Evolutionary conservation across 192 early-diverging fungal species (phyloP).

Genomic region (Rhizoclosmatium sp.): DNA sequence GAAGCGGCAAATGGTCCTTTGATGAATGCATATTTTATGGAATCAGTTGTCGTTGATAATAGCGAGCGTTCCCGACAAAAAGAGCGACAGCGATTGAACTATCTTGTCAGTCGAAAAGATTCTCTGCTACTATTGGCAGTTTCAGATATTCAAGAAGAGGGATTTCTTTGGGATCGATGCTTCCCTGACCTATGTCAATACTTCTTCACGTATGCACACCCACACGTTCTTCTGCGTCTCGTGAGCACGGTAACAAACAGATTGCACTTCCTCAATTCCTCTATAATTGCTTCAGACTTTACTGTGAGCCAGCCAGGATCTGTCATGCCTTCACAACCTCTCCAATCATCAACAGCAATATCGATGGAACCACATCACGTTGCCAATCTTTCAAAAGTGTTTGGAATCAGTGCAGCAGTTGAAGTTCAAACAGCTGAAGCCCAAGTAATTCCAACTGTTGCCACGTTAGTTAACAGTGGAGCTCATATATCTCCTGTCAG

Average conservation of each 20-base stretch:
- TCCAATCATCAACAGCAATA: background rate
- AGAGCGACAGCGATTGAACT: constrained; percentile 32
- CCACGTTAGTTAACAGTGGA: background rate
- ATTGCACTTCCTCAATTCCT: constrained; percentile 68
- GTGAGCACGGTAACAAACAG: constrained; percentile 67
- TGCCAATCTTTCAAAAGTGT: constrained; percentile 31
- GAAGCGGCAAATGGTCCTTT: constrained; percentile 49
- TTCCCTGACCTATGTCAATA: constrained; percentile 72
- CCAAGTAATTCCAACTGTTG: constrained; percentile 4
- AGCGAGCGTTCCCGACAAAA: constrained; percentile 37
- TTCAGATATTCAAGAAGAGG: constrained; percentile 63
- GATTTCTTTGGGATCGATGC: constrained; percentile 71
- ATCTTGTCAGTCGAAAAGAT: constrained; percentile 40
- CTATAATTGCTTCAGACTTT: constrained; percentile 64
- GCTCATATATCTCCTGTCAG: constrained; percentile 18
- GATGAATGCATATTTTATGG: constrained; percentile 29
- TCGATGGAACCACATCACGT: constrained; percentile 20
- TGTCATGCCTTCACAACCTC: constrained; percentile 20
- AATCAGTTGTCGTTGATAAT: background rate
- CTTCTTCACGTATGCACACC: constrained; percentile 64
- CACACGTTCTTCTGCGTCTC: constrained; percentile 52
- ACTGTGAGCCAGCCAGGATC: constrained; percentile 37
- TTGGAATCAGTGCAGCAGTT: constrained; percentile 16
- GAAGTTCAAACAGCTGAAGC: background rate
- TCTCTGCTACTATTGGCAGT: constrained; percentile 67